Percentiles rank a stretch among this genome's conserved stretches.
These are phyloP conservation scores for Buxus sempervirens DNA, from an alignment of 164 flowering plant species.

Conservation along the genomic window DNA sequence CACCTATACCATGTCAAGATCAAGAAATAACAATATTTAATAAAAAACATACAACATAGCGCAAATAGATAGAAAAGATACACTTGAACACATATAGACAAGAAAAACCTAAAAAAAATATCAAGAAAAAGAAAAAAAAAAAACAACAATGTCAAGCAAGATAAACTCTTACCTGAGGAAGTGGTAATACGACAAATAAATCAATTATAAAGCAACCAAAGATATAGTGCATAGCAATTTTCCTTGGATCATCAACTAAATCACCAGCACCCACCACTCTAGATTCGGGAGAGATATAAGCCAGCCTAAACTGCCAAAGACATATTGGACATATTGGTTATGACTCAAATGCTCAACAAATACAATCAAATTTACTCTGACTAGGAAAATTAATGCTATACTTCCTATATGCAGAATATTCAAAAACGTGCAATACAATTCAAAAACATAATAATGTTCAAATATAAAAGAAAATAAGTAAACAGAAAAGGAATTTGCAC, in stretches of 20 bases:
- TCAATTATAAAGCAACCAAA: slow-evolving; percentile 58
- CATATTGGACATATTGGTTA: slow-evolving; percentile 3
- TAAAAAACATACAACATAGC: neutral
- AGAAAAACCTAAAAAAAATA: too few species aligned
- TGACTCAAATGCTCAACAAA: neutral
- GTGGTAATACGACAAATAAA: slow-evolving; percentile 67
- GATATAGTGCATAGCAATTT: slow-evolving; percentile 71
- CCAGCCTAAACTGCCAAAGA: slow-evolving; percentile 72
- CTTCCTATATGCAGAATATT: too few species aligned
- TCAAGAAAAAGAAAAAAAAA: neutral
- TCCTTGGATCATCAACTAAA: slow-evolving; percentile 76
- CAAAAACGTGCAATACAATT: too few species aligned
- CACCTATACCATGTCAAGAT: too few species aligned
- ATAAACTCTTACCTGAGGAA: slow-evolving; percentile 66
- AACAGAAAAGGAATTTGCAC: too few species aligned
- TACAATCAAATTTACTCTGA: neutral
- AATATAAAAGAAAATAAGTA: too few species aligned
- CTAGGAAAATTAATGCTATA: too few species aligned
- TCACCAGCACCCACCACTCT: slow-evolving; percentile 88
- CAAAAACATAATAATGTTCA: too few species aligned
- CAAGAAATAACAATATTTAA: slow-evolving; percentile 18
- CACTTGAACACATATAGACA: neutral
- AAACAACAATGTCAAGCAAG: neutral
- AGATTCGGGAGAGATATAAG: slow-evolving; percentile 89
- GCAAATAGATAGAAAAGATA: neutral